phyloP scores from a whole-genome alignment of 495 filamentous ascomycete species.

The Neurospora africana region DNA sequence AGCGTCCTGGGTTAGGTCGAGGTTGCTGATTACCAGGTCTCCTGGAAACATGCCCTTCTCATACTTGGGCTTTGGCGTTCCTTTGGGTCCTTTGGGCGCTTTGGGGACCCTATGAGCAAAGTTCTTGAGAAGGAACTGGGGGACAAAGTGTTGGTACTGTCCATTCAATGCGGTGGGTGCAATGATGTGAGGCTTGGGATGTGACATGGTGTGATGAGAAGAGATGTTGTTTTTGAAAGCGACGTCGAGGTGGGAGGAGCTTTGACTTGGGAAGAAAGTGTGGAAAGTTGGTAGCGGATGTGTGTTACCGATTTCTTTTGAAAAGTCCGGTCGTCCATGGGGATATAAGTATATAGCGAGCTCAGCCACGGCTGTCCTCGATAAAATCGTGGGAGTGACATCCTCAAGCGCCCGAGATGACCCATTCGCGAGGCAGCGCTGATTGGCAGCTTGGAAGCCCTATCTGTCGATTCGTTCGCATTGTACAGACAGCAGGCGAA shows the following conservation, averaged over 20 bases:
- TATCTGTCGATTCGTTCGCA: not conserved
- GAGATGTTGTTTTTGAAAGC: not conserved
- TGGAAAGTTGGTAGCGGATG: not conserved
- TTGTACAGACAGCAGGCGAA: not conserved
- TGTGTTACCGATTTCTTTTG: not conserved
- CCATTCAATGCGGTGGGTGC: not conserved
- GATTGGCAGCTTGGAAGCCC: not conserved
- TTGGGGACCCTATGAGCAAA: conserved; percentile 20
- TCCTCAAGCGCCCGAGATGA: not conserved
- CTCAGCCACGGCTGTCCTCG: not conserved
- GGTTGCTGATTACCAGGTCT: conserved; percentile 15
- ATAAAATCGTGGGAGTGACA: not conserved
- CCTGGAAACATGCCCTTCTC: conserved; percentile 12
- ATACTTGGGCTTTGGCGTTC: conserved; percentile 6
- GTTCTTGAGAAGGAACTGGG: conserved; percentile 37
- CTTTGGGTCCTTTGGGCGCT: not conserved
- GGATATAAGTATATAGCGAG: not conserved
- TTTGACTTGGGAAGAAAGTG: not conserved
- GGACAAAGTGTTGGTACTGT: conserved; percentile 40
- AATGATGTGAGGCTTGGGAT: not conserved
- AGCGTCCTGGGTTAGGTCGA: conserved; percentile 13
- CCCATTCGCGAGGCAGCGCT: not conserved
- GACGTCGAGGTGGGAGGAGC: not conserved
- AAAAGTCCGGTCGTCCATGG: not conserved
- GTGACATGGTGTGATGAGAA: not conserved